Percentiles rank a stretch among this genome's conserved stretches.
Conservation (phyloP, 257 asterid genomes). For the Oldenlandia corymbosa region DNA sequence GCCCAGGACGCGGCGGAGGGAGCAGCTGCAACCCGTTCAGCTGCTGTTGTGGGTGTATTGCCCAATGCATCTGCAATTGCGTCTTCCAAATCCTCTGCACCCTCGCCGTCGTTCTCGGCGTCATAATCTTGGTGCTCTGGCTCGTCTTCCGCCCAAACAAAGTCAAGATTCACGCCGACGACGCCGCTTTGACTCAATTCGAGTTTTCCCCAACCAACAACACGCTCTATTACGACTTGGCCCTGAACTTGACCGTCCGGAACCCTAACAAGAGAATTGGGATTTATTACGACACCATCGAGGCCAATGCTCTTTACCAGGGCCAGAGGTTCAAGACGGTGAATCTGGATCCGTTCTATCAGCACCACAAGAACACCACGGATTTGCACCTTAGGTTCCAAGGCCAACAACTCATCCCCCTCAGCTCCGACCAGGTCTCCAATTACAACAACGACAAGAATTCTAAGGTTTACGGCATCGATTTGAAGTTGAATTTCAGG, state of each 20-base stretch:
- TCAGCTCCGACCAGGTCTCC: slow-evolving; percentile 30
- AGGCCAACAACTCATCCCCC: slow-evolving; percentile 30
- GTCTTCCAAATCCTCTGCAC: slow-evolving; percentile 59
- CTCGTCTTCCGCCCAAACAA: slow-evolving; percentile 71
- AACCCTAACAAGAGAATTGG: slow-evolving; percentile 86
- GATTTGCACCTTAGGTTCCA: slow-evolving; percentile 31
- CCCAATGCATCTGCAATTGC: slow-evolving; percentile 60
- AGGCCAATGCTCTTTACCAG: slow-evolving; percentile 56
- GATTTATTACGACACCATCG: slow-evolving; percentile 70
- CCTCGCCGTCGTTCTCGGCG: slow-evolving; percentile 34
- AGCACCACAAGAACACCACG: slow-evolving; percentile 50
- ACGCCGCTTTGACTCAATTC: slow-evolving; percentile 61
- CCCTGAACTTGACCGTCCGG: slow-evolving; percentile 54
- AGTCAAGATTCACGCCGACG: slow-evolving; percentile 51
- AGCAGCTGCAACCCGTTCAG: slow-evolving; percentile 67
- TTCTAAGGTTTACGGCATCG: slow-evolving; percentile 35
- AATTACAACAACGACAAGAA: slow-evolving; percentile 29
- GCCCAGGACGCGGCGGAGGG: slow-evolving; percentile 41
- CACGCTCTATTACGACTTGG: slow-evolving; percentile 58
- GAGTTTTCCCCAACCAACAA: slow-evolving; percentile 34
- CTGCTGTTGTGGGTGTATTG: slow-evolving; percentile 65
- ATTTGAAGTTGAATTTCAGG: slow-evolving; percentile 45
- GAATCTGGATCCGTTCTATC: slow-evolving; percentile 42
- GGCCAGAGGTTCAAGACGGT: slow-evolving; percentile 39
- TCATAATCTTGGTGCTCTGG: slow-evolving; percentile 41